Evolutionary conservation across 2,329 filamentous ascomycete genomes (phyloP).

Genomic region (Myriosclerotinia duriaeana): DNA sequence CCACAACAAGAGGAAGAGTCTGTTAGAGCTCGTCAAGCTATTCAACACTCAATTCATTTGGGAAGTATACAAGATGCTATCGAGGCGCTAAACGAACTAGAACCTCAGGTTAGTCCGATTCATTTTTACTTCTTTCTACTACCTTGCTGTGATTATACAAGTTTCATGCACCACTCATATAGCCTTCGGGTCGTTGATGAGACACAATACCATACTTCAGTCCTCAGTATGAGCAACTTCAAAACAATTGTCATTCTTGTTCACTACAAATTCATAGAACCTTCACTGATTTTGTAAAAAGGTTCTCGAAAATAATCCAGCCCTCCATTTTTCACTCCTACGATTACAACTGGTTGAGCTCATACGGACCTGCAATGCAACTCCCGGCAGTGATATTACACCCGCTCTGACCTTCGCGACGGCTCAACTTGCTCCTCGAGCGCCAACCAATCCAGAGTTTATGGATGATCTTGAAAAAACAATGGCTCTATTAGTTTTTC

Average conservation of each 20-base stretch:
- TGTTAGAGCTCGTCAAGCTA: conserved; percentile 76
- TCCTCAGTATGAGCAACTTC: conserved; percentile 75
- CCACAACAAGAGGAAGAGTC: conserved; percentile 69
- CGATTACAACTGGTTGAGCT: conserved; percentile 91
- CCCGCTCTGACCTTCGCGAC: conserved; percentile 81
- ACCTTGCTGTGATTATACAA: conserved; percentile 83
- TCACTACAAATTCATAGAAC: conserved; percentile 19
- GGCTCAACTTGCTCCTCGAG: conserved; percentile 80
- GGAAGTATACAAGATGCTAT: conserved; percentile 87
- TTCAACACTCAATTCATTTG: conserved; percentile 79
- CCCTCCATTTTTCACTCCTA: conserved; percentile 84
- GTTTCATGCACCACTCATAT: conserved; percentile 99
- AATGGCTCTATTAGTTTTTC: conserved; percentile 88
- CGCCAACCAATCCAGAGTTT: conserved; percentile 77
- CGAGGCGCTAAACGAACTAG: conserved; percentile 81
- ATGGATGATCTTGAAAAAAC: conserved; percentile 86
- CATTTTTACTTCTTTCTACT: conserved; percentile 24
- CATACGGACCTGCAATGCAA: conserved; percentile 72
- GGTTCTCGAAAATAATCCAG: conserved; percentile 82
- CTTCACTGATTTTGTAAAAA: conserved; percentile 27
- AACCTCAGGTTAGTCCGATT: conserved; percentile 74
- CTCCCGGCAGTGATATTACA: conserved; percentile 68
- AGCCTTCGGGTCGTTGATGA: conserved; percentile 86
- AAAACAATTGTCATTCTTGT: conserved; percentile 25
- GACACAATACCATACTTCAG: conserved; percentile 72